Conservation (phyloP, 352 stramenopile genomes). For the Globisporangium radiosum region DNA sequence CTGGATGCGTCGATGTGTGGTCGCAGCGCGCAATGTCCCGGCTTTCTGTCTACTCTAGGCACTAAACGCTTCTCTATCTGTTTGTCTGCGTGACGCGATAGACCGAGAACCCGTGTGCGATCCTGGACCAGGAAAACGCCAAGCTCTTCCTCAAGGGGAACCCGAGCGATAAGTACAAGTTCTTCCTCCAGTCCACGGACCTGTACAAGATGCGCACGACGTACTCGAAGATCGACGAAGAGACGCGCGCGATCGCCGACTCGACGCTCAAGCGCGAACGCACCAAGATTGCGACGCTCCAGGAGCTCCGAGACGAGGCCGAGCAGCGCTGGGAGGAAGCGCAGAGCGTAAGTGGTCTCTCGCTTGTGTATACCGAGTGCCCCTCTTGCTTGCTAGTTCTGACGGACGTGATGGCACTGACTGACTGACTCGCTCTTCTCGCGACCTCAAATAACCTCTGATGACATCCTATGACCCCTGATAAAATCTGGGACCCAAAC, state of each 20-base stretch:
- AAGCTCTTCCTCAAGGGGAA: slow-evolving; percentile 97
- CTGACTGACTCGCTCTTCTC: no score
- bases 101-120: slow-evolving; percentile 96
- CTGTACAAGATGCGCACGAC: slow-evolving; percentile 87
- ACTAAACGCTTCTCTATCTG: no score
- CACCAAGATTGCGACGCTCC: slow-evolving; percentile 46
- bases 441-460: no score
- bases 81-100: slow-evolving; percentile 19
- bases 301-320: slow-evolving; percentile 57
- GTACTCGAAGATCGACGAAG: slow-evolving; percentile 84
- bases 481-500: no score
- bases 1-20: no score
- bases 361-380: no score
- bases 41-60: no score
- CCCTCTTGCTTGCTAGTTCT: no score
- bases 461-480: no score
- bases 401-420: no score
- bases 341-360: slow-evolving; percentile 40
- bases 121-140: slow-evolving; percentile 97
- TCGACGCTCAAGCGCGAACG: slow-evolving; percentile 60
- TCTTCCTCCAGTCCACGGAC: slow-evolving; percentile 96
- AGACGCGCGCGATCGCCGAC: slow-evolving; percentile 58
- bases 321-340: slow-evolving; percentile 69
- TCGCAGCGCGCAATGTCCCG: no score
- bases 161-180: slow-evolving; percentile 94